Percentiles rank a stretch among this genome's conserved stretches.
Conservation (phyloP, 2,329 filamentous ascomycete species). For the Cladosporium phlei region DNA sequence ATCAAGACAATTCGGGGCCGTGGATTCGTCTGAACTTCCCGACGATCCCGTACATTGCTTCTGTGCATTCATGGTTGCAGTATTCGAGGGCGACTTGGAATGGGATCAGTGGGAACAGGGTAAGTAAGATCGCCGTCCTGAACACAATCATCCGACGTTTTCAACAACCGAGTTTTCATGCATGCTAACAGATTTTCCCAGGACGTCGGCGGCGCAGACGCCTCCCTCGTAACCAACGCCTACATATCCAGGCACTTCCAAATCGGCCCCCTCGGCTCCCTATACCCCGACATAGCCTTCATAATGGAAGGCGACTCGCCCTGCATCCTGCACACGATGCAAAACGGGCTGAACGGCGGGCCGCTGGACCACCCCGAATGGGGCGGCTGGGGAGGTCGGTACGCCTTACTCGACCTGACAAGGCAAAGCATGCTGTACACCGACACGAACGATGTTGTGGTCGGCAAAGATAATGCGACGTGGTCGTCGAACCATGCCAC, state of each 20-base stretch:
- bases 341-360: conserved; percentile 43
- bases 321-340: conserved; percentile 47
- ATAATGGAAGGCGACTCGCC: conserved; percentile 54
- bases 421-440: conserved; percentile 34
- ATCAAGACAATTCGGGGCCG: conserved; percentile 54
- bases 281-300: conserved; percentile 44
- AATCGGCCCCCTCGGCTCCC: conserved; percentile 42
- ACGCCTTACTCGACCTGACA: conserved; percentile 34
- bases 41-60: conserved; percentile 53
- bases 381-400: conserved; percentile 50
- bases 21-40: conserved; percentile 55
- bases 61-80: conserved; percentile 53
- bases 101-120: conserved; percentile 49
- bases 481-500: conserved; percentile 45
- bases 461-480: conserved; percentile 30
- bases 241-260: conserved; percentile 54
- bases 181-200: conserved; percentile 32
- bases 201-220: conserved; percentile 47
- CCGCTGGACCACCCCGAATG: conserved; percentile 43
- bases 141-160: conserved; percentile 22
- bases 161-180: conserved; percentile 18
- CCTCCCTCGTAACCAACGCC: conserved; percentile 43
- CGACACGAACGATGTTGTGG: conserved; percentile 36
- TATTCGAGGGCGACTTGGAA: conserved; percentile 53
- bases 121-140: not conserved